Percentiles rank a stretch among this genome's conserved stretches.
Conservation (phyloP, 1,284 basidiomycete species). For the Cystobasidium pallidum region DNA sequence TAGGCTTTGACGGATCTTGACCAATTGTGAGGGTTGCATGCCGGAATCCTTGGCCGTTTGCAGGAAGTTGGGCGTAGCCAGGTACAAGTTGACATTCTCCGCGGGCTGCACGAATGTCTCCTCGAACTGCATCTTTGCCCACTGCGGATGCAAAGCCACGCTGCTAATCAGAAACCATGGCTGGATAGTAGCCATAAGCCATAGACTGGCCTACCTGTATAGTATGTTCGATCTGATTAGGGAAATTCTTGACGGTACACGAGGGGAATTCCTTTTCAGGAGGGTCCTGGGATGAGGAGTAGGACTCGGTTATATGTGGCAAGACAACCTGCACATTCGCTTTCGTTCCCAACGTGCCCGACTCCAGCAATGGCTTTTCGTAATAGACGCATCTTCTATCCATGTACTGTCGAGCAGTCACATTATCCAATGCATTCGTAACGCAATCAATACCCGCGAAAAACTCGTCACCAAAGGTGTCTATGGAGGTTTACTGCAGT, state of each 20-base stretch:
- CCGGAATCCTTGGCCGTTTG: conserved; percentile 84
- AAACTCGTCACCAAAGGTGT: conserved; percentile 86
- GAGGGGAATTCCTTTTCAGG: conserved; percentile 98
- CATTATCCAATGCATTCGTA: conserved; percentile 99
- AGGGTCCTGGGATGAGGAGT: conserved; percentile 97
- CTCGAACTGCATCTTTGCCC: conserved; percentile 93
- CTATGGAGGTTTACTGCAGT: conserved; percentile 58
- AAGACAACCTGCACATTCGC: conserved; percentile 97
- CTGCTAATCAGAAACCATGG: neutral
- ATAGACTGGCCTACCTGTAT: conserved; percentile 69
- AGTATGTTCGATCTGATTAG: conserved; percentile 98
- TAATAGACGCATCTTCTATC: conserved; percentile 98
- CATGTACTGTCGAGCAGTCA: conserved; percentile 96
- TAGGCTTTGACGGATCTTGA: conserved; percentile 86
- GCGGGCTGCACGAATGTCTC: conserved; percentile 90
- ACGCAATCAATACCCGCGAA: conserved; percentile 88
- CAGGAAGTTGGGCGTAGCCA: conserved; percentile 94
- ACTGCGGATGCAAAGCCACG: conserved; percentile 62
- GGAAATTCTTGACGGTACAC: conserved; percentile 99
- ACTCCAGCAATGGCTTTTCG: conserved; percentile 93
- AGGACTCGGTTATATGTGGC: conserved; percentile 94
- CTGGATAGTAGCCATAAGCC: neutral
- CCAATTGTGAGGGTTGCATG: conserved; percentile 85
- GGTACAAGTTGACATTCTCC: conserved; percentile 93
- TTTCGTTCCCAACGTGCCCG: conserved; percentile 97